These are phyloP conservation scores for Lolium perenne DNA, from an alignment of 176 grass and related monocot genomes.

Conservation along the genomic window DNA sequence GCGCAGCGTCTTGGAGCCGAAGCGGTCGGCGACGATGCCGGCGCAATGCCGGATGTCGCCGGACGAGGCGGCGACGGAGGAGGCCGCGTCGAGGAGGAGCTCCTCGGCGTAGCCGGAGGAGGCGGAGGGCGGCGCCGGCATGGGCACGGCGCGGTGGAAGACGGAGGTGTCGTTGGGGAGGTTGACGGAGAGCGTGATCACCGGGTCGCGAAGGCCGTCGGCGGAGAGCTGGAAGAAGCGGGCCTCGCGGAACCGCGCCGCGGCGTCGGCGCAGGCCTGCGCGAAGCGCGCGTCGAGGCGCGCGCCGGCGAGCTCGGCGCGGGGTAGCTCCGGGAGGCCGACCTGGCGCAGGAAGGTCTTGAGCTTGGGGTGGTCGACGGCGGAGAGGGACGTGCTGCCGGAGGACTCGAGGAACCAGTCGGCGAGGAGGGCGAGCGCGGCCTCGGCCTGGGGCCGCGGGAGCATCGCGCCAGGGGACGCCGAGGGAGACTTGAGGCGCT, in stretches of 20 bases:
- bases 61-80: slow-evolving; percentile 49
- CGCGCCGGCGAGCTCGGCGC: slow-evolving; percentile 38
- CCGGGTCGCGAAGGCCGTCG: slow-evolving; percentile 63
- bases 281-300: slow-evolving; percentile 66
- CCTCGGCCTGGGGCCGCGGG: slow-evolving; percentile 56
- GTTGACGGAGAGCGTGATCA: slow-evolving; percentile 63
- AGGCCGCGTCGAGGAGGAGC: slow-evolving; percentile 57
- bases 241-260: slow-evolving; percentile 72
- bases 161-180: slow-evolving; percentile 77
- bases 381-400: slow-evolving; percentile 56
- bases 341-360: slow-evolving; percentile 66
- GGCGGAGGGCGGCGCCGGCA: slow-evolving; percentile 26
- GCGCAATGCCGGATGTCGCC: slow-evolving; percentile 58
- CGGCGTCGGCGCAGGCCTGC: slow-evolving; percentile 51
- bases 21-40: slow-evolving; percentile 83
- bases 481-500: slow-evolving; percentile 65
- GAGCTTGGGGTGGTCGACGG: slow-evolving; percentile 75
- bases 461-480: slow-evolving; percentile 49
- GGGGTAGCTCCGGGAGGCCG: slow-evolving; percentile 56
- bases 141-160: slow-evolving; percentile 68
- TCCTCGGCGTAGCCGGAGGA: slow-evolving; percentile 63
- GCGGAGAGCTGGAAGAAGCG: slow-evolving; percentile 88
- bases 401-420: slow-evolving; percentile 88
- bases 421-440: slow-evolving; percentile 61
- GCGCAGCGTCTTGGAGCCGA: slow-evolving; percentile 64